Evolutionary conservation across 176 grass and related monocot genomes (phyloP), one percentile per base, ranked within the genome.

Genomic region (Areca catechu): DNA sequence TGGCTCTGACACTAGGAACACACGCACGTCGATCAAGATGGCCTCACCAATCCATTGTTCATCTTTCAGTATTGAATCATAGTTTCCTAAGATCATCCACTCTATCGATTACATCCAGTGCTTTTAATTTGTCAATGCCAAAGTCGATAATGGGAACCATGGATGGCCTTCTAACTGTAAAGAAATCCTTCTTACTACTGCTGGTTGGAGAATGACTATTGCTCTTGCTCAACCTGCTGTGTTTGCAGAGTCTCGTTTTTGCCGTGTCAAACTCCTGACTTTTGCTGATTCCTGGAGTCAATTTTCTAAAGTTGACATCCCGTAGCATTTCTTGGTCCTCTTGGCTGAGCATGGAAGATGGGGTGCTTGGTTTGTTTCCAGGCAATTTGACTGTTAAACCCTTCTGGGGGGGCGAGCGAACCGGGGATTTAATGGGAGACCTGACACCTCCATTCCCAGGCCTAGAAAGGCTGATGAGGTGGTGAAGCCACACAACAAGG

Each of bases 241-340:
- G 71, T 51, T 79, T 89, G 60, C 17, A 68, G 48, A 77, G 66
- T 27, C 76, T 88, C 20, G 72, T 74, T 49, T 52, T 76, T 59
- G 24, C 81, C 16, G 51, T 93, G 60, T 77, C 75, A 48, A 98
- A 98, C 77, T 98, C 94, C 68, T 98, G 94, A 29, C 94, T 98
- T 71, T 89, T 98, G 62, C 94, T 93, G 68, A 98, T 92, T 48
- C 94, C 88, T 3, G 94, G 94, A 51, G 85, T 55, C 29, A 85
- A 79, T 69, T 83, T 85, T 58, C 79, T 83, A 57, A 80, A 89
- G 53, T 75, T 98, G 15, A 98, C 94, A 58, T 74, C 79, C 49
- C 47, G 79, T 56, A 98, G 74, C 94, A 98, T 98, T 65, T 92
- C 88, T 58, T 81, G 76, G 37, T 98, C 94, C 69, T 93, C 88